phyloP scores from a whole-genome alignment of 2,329 filamentous ascomycete genomes.

The Trichoderma sp. region DNA sequence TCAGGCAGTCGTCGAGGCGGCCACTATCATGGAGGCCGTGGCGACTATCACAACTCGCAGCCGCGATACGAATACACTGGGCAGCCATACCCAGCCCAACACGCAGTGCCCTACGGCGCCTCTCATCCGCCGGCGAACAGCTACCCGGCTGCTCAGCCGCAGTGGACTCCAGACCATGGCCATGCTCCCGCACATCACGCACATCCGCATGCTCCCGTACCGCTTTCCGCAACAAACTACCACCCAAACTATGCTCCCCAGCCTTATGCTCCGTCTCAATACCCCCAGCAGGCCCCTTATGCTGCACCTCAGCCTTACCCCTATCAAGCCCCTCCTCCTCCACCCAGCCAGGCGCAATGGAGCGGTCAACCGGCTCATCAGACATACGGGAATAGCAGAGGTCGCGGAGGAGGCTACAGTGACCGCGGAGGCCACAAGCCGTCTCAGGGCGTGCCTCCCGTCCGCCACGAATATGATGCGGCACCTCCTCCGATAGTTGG shows the following conservation, averaged over 20 bases:
- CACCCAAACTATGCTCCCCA: constrained; percentile 64
- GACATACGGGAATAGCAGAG: constrained; percentile 41
- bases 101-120: constrained; percentile 38
- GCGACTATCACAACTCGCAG: constrained; percentile 48
- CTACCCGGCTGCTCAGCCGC: constrained; percentile 47
- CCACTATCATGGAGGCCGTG: constrained; percentile 44
- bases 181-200: constrained; percentile 44
- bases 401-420: constrained; percentile 47
- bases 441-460: constrained; percentile 36
- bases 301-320: constrained; percentile 45
- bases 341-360: constrained; percentile 44
- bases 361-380: constrained; percentile 41
- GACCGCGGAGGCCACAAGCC: constrained; percentile 48
- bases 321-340: constrained; percentile 44
- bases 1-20: constrained; percentile 45
- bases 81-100: constrained; percentile 44
- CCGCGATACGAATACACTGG: constrained; percentile 50
- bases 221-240: constrained; percentile 58
- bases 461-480: constrained; percentile 43
- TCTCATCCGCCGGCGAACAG: constrained; percentile 44
- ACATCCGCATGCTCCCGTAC: constrained; percentile 52
- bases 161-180: constrained; percentile 48
- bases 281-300: constrained; percentile 52
- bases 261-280: constrained; percentile 50
- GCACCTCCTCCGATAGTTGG: constrained; percentile 41